Evolutionary conservation across 305 asterid genomes (phyloP), one percentile per base, ranked within the genome.

Genomic region (Fraxinus latifolia): DNA sequence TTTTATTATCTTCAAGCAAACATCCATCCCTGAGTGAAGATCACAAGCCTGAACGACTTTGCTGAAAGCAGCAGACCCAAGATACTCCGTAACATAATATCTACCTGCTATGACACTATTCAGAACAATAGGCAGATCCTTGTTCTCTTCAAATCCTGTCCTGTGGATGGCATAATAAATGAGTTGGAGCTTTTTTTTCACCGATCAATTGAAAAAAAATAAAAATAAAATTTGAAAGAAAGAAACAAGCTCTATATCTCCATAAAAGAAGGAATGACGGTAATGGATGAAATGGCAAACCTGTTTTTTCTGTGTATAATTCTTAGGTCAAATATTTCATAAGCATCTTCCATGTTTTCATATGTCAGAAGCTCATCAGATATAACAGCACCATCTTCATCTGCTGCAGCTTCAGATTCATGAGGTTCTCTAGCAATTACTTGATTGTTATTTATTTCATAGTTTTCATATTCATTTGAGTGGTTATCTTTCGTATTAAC

Each of bases 41-140:
- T 96, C 99, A 19, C 85, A 97, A 1, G 98, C 99, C 87, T 91
- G 98, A 74, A 95, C 89, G 39, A 96, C 99, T 86, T 92, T 93
- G 87, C 99, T 94, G 91, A 96, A 96, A 39, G 98, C 98, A 3
- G 98, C 99, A 29, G 99, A 94, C 72, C 99, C 99, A 19, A 96
- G 89, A 86, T 87, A 93, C 53, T 96, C 99, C 0, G 94, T 91
- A 33, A 96, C 91, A 74, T 87, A 90, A 78, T 96, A 96, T 88
- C 99, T 85, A 55, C 94, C 90, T 0, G 97, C 97, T 68, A 96
- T 90, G 62, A 94, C 89, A 81, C 90, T 89, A 78, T 90, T 91
- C 72, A 94, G 84, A 80, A 96, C 90, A 50, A 96, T 89, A 3
- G 98, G 98, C 42, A 96, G 89, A 8, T 96, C 99, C 87, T 90